Percentiles rank a stretch among this genome's conserved stretches.
These are phyloP conservation scores for Jaminaea rosea DNA, from an alignment of 1,284 basidiomycete species.

Conservation along the genomic window DNA sequence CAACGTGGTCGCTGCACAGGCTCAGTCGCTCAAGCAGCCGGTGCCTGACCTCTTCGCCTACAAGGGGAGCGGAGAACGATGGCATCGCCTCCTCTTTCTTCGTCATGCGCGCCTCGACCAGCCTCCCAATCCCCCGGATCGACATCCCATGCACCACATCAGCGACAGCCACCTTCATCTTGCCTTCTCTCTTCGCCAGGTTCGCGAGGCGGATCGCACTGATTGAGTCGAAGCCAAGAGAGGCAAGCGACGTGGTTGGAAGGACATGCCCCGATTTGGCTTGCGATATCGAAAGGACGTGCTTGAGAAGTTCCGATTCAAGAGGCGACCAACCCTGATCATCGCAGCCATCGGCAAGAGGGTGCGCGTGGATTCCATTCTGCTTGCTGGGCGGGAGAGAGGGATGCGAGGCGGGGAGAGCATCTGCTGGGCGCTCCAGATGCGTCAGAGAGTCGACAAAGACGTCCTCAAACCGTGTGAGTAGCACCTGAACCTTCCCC, in stretches of 20 bases:
- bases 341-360: slow-evolving; percentile 9
- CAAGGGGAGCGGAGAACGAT: too few relatives aligned
- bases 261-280: slow-evolving; percentile 12
- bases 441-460: slow-evolving; percentile 8
- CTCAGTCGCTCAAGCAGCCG: slow-evolving; percentile 96
- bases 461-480: slow-evolving; percentile 15
- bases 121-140: slow-evolving; percentile 17
- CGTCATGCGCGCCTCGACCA: too few relatives aligned
- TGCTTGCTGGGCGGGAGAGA: not conserved
- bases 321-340: slow-evolving; percentile 3
- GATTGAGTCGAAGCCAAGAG: slow-evolving; percentile 42
- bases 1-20: slow-evolving; percentile 91
- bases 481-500: slow-evolving; percentile 6
- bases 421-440: not conserved
- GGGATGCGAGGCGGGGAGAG: not conserved
- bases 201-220: slow-evolving; percentile 35
- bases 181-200: slow-evolving; percentile 18
- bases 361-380: too few relatives aligned
- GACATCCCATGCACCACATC: slow-evolving; percentile 29
- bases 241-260: slow-evolving; percentile 16
- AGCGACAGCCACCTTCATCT: slow-evolving; percentile 16
- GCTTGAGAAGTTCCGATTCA: not conserved
- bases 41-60: slow-evolving; percentile 93
- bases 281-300: slow-evolving; percentile 5
- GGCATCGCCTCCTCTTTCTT: too few relatives aligned